phyloP scores from a whole-genome alignment of 805 yeast genomes.

The Pichia californica region DNA sequence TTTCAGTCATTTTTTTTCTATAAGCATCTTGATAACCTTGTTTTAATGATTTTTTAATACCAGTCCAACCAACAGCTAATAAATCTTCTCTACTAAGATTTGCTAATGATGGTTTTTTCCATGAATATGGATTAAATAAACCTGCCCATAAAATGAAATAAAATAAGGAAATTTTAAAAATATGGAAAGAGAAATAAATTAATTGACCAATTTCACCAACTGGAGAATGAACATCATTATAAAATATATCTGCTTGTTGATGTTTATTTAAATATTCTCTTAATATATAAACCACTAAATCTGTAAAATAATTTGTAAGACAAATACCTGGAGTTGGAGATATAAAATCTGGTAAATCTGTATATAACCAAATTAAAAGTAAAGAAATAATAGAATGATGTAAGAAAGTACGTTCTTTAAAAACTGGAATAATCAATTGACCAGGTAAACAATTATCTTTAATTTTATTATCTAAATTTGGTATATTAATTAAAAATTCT shows the following conservation, averaged over 20 bases:
- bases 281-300: constrained; percentile 24
- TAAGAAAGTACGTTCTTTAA: constrained; percentile 45
- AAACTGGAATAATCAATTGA: constrained; percentile 73
- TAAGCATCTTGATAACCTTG: constrained; percentile 66
- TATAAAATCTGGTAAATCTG: constrained; percentile 84
- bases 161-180: constrained; percentile 51
- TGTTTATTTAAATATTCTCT: constrained; percentile 31
- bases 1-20: constrained; percentile 56
- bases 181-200: constrained; percentile 67
- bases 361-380: constrained; percentile 72
- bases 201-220: constrained; percentile 46
- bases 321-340: constrained; percentile 92
- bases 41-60: constrained; percentile 65
- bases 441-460: constrained; percentile 78
- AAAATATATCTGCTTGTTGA: constrained; percentile 39
- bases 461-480: constrained; percentile 43
- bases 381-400: constrained; percentile 34
- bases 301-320: constrained; percentile 54
- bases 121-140: constrained; percentile 64
- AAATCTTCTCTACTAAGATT: constrained; percentile 46
- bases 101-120: constrained; percentile 33
- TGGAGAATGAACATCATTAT: constrained; percentile 40
- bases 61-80: constrained; percentile 86
- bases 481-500: constrained; percentile 39
- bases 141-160: constrained; percentile 62